These are phyloP conservation scores for Debaryomycetaceae sp. DNA, from an alignment of 1,139 yeast species.

Conservation along the genomic window DNA sequence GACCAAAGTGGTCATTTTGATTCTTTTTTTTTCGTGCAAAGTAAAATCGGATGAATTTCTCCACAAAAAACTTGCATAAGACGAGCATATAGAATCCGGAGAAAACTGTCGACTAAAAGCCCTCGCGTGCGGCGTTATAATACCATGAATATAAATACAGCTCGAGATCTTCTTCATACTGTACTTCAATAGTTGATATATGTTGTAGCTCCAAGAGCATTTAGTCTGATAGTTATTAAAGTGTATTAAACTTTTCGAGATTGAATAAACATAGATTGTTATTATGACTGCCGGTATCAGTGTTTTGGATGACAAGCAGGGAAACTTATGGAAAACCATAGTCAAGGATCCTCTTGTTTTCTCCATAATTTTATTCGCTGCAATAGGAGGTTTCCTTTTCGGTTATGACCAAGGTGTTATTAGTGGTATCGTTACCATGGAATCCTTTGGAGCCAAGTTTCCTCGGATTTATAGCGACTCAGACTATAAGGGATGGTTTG, in stretches of 20 bases:
- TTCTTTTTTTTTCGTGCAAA: too few relatives aligned
- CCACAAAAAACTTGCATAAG: background rate
- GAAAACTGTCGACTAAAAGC: background rate
- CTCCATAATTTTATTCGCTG: conserved; percentile 15
- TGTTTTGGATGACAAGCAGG: conserved; percentile 2
- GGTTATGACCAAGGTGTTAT: conserved; percentile 83
- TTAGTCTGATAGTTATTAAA: too few relatives aligned
- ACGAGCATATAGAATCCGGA: background rate
- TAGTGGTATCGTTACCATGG: conserved; percentile 67
- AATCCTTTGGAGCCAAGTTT: conserved; percentile 54
- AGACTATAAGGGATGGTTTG: conserved; percentile 44
- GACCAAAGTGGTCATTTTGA: too few relatives aligned
- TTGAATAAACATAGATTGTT: too few relatives aligned
- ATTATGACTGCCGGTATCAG: background rate
- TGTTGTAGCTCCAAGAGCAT: too few relatives aligned
- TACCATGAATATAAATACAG: background rate
- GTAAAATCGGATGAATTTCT: background rate
- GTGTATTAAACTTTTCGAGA: too few relatives aligned
- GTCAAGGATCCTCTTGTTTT: conserved; percentile 13
- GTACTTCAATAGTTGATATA: too few relatives aligned
- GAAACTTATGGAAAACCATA: conserved; percentile 6
- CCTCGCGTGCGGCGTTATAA: background rate
- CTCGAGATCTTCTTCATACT: background rate
- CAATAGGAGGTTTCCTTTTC: conserved; percentile 36
- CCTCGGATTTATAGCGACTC: conserved; percentile 43